Evolutionary conservation across 2,329 filamentous ascomycete genomes (phyloP).

Genomic region (Amylocarpus encephaloides): DNA sequence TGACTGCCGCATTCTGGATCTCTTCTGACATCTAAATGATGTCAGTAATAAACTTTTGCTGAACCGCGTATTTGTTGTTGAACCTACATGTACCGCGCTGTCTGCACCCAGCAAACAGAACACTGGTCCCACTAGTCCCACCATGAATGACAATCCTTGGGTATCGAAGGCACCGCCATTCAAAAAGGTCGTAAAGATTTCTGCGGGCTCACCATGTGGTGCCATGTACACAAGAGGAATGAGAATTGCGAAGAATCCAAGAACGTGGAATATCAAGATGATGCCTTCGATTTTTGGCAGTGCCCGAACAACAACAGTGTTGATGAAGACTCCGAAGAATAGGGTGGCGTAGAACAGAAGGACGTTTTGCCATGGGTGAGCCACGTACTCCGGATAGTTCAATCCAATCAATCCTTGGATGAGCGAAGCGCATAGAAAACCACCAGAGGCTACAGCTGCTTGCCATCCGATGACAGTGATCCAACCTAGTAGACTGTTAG

Average conservation of each 20-base stretch:
- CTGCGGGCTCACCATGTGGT: constrained; percentile 11
- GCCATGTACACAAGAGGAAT: constrained; percentile 31
- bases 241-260: constrained; percentile 40
- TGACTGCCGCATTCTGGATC: constrained; percentile 38
- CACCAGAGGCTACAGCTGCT: constrained; percentile 33
- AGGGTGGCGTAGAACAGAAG: constrained; percentile 38
- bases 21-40: constrained; percentile 39
- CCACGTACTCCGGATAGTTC: constrained; percentile 33
- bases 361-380: constrained; percentile 36
- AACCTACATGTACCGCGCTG: constrained; percentile 25
- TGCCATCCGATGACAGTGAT: constrained; percentile 41
- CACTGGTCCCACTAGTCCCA: constrained; percentile 29
- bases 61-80: background rate
- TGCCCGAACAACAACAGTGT: constrained; percentile 34
- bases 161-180: constrained; percentile 30
- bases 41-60: background rate
- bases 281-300: constrained; percentile 38
- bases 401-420: constrained; percentile 36
- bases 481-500: constrained; percentile 33
- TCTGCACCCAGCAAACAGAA: constrained; percentile 21
- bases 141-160: constrained; percentile 31
- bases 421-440: constrained; percentile 38
- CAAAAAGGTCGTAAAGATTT: constrained; percentile 29
- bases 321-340: constrained; percentile 36
- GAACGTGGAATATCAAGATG: constrained; percentile 38